These are phyloP conservation scores for Pleomassaria siparia DNA, from an alignment of 2,329 filamentous ascomycete genomes.

Conservation along the genomic window DNA sequence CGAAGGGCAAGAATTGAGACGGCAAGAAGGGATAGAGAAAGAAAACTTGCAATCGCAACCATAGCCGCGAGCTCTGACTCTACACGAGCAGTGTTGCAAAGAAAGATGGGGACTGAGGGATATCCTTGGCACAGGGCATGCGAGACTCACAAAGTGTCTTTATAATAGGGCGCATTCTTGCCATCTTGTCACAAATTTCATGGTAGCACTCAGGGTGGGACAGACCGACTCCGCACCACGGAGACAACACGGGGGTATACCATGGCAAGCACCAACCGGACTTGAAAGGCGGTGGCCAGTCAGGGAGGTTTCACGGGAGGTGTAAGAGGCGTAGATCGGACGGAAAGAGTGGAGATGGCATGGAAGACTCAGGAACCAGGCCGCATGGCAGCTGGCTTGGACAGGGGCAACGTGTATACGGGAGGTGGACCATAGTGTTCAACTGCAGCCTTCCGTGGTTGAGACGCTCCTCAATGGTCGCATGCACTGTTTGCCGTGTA, in stretches of 20 bases:
- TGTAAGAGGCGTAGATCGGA: conserved; percentile 2
- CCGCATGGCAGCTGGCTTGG: conserved; percentile 1
- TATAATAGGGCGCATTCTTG: conserved; percentile 12
- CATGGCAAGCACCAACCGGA: conserved; percentile 7
- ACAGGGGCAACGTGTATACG: background rate
- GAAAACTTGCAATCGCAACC: conserved; percentile 11
- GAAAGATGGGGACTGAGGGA: conserved; percentile 6
- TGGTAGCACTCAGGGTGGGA: conserved; percentile 14
- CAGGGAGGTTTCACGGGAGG: conserved; percentile 9
- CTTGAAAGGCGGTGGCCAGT: conserved; percentile 6
- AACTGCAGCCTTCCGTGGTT: background rate
- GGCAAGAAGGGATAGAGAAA: conserved; percentile 17
- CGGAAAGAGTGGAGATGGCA: conserved; percentile 9
- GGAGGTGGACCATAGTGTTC: background rate
- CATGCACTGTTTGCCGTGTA: background rate
- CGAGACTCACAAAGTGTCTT: conserved; percentile 5
- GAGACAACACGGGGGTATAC: conserved; percentile 5
- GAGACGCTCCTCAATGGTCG: background rate
- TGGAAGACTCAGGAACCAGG: conserved; percentile 6
- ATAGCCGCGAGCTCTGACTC: conserved; percentile 16
- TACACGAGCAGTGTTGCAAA: conserved; percentile 5
- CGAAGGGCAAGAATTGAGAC: conserved; percentile 20
- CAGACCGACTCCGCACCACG: conserved; percentile 11
- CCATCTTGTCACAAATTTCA: conserved; percentile 13
- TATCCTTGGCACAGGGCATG: conserved; percentile 7